These are phyloP conservation scores for Alternaria burnsii DNA, from an alignment of 2,329 filamentous ascomycete genomes.

Conservation along the genomic window DNA sequence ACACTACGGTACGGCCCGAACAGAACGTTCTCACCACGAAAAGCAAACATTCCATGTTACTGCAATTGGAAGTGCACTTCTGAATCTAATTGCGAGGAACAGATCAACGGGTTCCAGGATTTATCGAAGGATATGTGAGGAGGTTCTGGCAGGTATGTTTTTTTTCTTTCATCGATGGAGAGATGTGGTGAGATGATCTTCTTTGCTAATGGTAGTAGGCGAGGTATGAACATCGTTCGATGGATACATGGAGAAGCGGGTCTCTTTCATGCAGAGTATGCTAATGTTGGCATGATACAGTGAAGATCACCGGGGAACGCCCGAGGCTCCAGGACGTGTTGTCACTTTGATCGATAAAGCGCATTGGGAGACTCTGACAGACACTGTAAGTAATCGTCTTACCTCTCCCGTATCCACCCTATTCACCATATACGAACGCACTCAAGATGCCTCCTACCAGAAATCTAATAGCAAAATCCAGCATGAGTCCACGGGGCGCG, in stretches of 20 bases:
- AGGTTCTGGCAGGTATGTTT: constrained; percentile 93
- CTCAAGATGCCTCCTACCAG: too few species aligned
- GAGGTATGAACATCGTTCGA: constrained; percentile 36
- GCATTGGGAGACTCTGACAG: constrained; percentile 79
- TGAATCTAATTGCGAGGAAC: constrained; percentile 61
- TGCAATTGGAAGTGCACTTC: background rate
- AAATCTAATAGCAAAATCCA: constrained; percentile 8
- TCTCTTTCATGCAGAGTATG: background rate
- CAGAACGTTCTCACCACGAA: background rate
- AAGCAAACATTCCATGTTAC: background rate
- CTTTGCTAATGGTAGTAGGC: constrained; percentile 31
- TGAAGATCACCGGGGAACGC: constrained; percentile 93
- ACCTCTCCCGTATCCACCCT: constrained; percentile 18
- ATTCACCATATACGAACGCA: constrained; percentile 35
- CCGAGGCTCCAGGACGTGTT: constrained; percentile 85
- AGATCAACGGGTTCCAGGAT: constrained; percentile 88
- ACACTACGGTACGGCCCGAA: constrained; percentile 75
- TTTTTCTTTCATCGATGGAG: background rate
- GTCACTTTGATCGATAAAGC: constrained; percentile 87
- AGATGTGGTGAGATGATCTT: background rate
- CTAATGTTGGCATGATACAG: constrained; percentile 57
- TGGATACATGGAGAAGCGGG: constrained; percentile 1
- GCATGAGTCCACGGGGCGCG: constrained; percentile 64
- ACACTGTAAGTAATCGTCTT: constrained; percentile 60
- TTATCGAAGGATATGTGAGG: constrained; percentile 91